A percentile compares a stretch with the other conserved stretches of the same genome.
phyloP scores from a whole-genome alignment of 805 yeast species.

The Candida gorgasii region DNA sequence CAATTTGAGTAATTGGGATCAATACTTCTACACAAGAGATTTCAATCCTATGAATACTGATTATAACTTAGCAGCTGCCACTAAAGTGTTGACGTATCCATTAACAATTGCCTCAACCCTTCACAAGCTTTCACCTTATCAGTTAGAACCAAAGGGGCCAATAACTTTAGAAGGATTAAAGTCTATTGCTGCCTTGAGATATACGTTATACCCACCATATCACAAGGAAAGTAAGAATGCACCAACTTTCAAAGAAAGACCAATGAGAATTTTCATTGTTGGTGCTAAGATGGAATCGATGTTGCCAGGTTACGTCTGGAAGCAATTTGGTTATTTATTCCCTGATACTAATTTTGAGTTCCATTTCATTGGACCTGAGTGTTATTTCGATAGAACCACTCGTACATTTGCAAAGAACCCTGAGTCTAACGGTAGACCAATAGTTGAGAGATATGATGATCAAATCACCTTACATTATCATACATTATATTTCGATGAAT shows the following conservation, averaged over 20 bases:
- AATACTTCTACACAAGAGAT: constrained; percentile 87
- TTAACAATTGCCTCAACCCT: constrained; percentile 81
- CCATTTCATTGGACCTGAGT: constrained; percentile 94
- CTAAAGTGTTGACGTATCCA: constrained; percentile 93
- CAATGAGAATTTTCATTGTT: constrained; percentile 83
- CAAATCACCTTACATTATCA: constrained; percentile 76
- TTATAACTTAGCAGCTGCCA: constrained; percentile 91
- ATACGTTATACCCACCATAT: constrained; percentile 75
- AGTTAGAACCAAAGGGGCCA: constrained; percentile 80
- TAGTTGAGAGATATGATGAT: constrained; percentile 71
- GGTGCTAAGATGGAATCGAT: constrained; percentile 94
- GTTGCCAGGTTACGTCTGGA: constrained; percentile 94
- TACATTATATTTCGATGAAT: constrained; percentile 87
- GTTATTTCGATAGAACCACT: constrained; percentile 68
- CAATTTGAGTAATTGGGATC: constrained; percentile 86
- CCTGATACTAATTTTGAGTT: constrained; percentile 82
- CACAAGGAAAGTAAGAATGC: constrained; percentile 46
- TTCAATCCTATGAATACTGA: constrained; percentile 97
- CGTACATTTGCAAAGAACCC: constrained; percentile 58
- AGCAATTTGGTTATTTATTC: constrained; percentile 81
- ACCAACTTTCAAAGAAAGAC: constrained; percentile 73
- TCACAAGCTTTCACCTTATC: constrained; percentile 85
- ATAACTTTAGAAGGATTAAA: constrained; percentile 89
- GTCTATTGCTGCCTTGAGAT: constrained; percentile 88
- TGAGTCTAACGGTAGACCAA: constrained; percentile 58